phyloP scores from a whole-genome alignment of 768 basidiomycete species.

The Panaeolus cyanescens region DNA sequence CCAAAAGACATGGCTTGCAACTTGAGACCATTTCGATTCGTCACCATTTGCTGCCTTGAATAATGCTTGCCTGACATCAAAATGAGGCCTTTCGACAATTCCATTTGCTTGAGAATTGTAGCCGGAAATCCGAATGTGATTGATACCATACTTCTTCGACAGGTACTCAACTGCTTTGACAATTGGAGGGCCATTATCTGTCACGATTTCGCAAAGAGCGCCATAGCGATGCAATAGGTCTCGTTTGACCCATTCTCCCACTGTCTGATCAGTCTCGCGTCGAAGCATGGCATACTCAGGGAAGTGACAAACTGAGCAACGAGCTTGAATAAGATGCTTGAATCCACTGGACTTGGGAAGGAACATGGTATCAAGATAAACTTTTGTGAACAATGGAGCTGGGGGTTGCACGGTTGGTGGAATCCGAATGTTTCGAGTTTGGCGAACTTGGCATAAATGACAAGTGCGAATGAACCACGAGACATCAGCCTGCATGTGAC shows the following conservation, averaged over 20 bases:
- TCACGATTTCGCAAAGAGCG: constrained; percentile 29
- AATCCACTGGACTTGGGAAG: constrained; percentile 23
- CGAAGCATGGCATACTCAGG: constrained; percentile 6
- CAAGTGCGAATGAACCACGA: constrained; percentile 33
- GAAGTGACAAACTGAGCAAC: constrained; percentile 17
- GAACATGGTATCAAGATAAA: constrained; percentile 38
- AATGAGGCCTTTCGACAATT: constrained; percentile 31
- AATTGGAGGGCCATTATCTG: constrained; percentile 32
- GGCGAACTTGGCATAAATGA: constrained; percentile 30
- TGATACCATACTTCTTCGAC: constrained; percentile 28
- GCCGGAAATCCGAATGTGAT: constrained; percentile 38
- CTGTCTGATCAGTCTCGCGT: constrained; percentile 9
- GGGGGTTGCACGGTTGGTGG: constrained; percentile 27
- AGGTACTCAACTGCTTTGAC: constrained; percentile 22
- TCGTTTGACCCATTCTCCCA: constrained; percentile 22
- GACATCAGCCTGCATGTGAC: constrained; percentile 31
- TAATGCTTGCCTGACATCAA: constrained; percentile 22
- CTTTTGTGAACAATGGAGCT: constrained; percentile 25
- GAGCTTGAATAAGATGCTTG: constrained; percentile 21
- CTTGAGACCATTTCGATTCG: constrained; percentile 26
- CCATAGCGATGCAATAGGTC: constrained; percentile 15
- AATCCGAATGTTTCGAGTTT: constrained; percentile 20
- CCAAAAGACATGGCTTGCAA: constrained; percentile 26
- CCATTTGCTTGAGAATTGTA: constrained; percentile 48
- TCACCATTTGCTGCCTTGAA: constrained; percentile 25